Evolutionary conservation across 805 yeast species (phyloP).

Genomic region (Candida piceae): DNA sequence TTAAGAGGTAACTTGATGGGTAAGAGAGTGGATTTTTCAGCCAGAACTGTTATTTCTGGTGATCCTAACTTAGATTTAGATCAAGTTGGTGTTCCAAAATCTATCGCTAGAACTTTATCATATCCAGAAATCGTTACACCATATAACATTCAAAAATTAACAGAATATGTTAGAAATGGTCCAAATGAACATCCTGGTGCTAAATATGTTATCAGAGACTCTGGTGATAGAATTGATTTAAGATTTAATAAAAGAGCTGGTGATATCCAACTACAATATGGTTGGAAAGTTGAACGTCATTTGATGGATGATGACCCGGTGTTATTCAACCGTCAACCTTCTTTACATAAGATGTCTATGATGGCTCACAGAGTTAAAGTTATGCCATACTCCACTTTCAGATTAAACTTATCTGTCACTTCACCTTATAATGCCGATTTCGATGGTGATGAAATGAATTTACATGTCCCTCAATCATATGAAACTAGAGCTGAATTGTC

Average conservation of each 20-base stretch:
- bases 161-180: constrained; percentile 93
- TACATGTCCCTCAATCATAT: constrained; percentile 97
- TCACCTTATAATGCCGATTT: constrained; percentile 99
- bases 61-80: constrained; percentile 97
- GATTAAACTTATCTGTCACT: constrained; percentile 93
- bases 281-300: constrained; percentile 99
- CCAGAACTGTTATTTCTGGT: constrained; percentile 98
- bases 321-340: constrained; percentile 97
- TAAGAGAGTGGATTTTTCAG: constrained; percentile 98
- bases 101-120: constrained; percentile 91
- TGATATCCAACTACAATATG: constrained; percentile 94
- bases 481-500: constrained; percentile 96
- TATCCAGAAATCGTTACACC: constrained; percentile 99
- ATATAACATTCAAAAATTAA: constrained; percentile 87
- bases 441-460: constrained; percentile 99
- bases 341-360: constrained; percentile 99
- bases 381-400: constrained; percentile 97
- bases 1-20: constrained; percentile 98
- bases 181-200: constrained; percentile 99
- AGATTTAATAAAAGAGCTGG: constrained; percentile 98
- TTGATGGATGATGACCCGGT: constrained; percentile 97
- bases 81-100: constrained; percentile 97
- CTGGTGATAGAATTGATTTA: constrained; percentile 97
- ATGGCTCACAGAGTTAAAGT: constrained; percentile 99
- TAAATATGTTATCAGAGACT: constrained; percentile 94